Base-by-base conservation (phyloP, 176 grass and related monocot species). In the Avena eriantha region DNA sequence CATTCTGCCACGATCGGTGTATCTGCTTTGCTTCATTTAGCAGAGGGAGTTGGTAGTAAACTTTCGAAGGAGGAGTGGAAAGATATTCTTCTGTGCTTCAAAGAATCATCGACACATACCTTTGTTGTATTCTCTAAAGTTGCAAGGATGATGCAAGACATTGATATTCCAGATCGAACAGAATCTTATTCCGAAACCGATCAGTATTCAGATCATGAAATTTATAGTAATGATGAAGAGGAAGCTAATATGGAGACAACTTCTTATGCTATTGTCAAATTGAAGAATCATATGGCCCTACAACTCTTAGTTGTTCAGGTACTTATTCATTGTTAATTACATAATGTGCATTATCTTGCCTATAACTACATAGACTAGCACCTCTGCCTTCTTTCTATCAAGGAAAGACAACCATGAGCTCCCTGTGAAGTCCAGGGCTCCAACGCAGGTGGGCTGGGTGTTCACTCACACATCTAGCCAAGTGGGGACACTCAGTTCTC, bases 201-300 rank as follows among this genome's bases (percentile, higher is more conserved):
- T 58, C 94, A 89, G 79, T 96, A 99, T 89, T 96, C 92, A 77
- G 94, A 99, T 87, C 80, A 92, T 45, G 94, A 93, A 82, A 86
- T 80, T 85, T 88, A 90, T 78, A 90, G 85, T 71, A 88, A 88
- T 43, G 92, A 99, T 43, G 97, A 96, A 80, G 93, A 98, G 77
- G 97, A 96, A 82, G 94, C 93, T 70, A 93, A 95, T 87, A 93
- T 93, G 93, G 93, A 95, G 80, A 93, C 93, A 9, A 46, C 90
- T 60, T 95, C 93, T 39, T 95, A 91, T 84, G 93, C 90, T 66
- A 89, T 95, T 90, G 85, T 93, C 86, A 95, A 90, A 71, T 77
- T 95, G 86, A 95, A 93, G 69, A 88, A 90, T 83, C 90, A 95
- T 76, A 91, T 95, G 83, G 72, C 93, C 31, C 83, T 93, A 22